Conservation (phyloP, 441 rosid genomes). For the Theobroma grandiflorum region DNA sequence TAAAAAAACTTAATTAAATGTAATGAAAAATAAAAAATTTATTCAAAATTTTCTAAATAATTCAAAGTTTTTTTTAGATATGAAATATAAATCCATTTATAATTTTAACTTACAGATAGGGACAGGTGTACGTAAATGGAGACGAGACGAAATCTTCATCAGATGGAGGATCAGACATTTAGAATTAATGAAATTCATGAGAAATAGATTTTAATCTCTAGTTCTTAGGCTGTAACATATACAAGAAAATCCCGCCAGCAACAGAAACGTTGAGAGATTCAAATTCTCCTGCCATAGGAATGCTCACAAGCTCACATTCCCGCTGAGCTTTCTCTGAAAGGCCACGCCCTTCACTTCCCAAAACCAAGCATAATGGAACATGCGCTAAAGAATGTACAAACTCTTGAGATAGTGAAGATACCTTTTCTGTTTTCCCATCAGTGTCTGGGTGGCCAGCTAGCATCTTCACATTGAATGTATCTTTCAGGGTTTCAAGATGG, state of each 20-base stretch:
- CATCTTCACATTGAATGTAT: slow-evolving; percentile 70
- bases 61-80: too few relatives aligned
- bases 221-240: slow-evolving; percentile 58
- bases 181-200: neutral
- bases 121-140: neutral
- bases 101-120: neutral
- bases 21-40: too few relatives aligned
- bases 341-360: slow-evolving; percentile 92
- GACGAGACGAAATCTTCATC: neutral
- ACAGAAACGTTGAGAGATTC: slow-evolving; percentile 95
- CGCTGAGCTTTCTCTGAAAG: slow-evolving; percentile 62
- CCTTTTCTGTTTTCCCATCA: slow-evolving; percentile 44
- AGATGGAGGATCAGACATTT: neutral
- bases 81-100: neutral
- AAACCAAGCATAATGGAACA: slow-evolving; percentile 66
- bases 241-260: slow-evolving; percentile 92
- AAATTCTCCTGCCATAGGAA: slow-evolving; percentile 78
- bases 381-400: slow-evolving; percentile 59
- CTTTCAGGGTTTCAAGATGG: slow-evolving; percentile 61
- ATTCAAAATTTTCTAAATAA: too few relatives aligned
- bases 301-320: slow-evolving; percentile 77
- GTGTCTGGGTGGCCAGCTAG: slow-evolving; percentile 82
- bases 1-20: too few relatives aligned
- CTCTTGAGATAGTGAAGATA: slow-evolving; percentile 50
- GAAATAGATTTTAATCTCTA: slow-evolving; percentile 14